Conservation (phyloP, 768 basidiomycete species). For the Tylopilus sp. region DNA sequence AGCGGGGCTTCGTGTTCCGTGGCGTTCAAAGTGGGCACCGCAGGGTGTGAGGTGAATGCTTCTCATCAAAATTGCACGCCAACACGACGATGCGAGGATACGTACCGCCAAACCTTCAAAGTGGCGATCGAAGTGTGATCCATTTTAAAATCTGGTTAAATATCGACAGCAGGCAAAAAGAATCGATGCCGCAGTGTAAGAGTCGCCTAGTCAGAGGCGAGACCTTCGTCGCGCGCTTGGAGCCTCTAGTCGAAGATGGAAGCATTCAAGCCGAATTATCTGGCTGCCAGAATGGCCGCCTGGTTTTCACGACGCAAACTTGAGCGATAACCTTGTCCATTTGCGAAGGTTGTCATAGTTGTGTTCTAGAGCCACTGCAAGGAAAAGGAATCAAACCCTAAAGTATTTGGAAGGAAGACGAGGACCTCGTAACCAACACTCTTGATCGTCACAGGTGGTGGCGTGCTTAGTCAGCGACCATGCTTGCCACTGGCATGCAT, state of each 20-base stretch:
- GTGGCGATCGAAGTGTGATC: not conserved
- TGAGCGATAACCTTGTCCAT: not conserved
- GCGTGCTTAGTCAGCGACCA: conserved; percentile 22
- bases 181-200: not conserved
- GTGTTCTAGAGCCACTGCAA: not conserved
- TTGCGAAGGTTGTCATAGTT: not conserved
- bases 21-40: not conserved
- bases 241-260: conserved; percentile 8
- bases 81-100: not conserved
- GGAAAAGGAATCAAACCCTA: conserved; percentile 2
- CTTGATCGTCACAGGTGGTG: not conserved
- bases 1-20: conserved; percentile 3
- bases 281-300: not conserved
- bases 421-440: not conserved
- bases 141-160: conserved; percentile 7
- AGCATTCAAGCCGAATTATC: conserved; percentile 2
- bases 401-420: not conserved
- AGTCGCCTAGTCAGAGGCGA: not conserved
- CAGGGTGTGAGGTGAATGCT: not conserved
- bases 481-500: not conserved
- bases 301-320: not conserved
- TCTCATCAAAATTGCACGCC: not conserved
- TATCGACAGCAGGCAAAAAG: not conserved
- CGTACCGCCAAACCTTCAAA: not conserved
- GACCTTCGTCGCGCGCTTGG: not conserved